A percentile compares a stretch with the other conserved stretches of the same genome.
These are phyloP conservation scores for Cladorrhinum samala DNA, from an alignment of 495 filamentous ascomycete species.

Conservation along the genomic window DNA sequence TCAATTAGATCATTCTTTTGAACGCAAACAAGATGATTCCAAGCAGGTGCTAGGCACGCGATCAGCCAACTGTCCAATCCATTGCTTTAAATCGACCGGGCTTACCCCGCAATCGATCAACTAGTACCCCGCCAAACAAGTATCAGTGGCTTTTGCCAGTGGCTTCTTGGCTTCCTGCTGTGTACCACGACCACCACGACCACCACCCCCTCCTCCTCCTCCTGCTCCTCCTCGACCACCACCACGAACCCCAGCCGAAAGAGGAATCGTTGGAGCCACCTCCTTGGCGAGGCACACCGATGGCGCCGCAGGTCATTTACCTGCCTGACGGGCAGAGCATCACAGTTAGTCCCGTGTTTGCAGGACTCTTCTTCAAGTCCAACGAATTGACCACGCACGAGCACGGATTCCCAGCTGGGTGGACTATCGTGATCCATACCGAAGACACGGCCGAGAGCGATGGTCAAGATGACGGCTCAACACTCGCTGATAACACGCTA, in stretches of 20 bases:
- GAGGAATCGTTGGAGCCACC: too few relatives aligned
- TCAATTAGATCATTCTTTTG: not conserved
- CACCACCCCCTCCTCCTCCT: too few relatives aligned
- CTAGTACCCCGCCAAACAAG: not conserved
- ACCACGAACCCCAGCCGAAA: too few relatives aligned
- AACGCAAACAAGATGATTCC: not conserved
- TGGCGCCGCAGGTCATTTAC: constrained; percentile 46
- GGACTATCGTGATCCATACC: constrained; percentile 78
- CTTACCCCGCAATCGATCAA: constrained; percentile 2
- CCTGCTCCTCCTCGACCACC: too few relatives aligned
- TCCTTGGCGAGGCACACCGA: constrained; percentile 8
- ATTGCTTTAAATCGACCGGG: not conserved
- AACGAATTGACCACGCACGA: constrained; percentile 64
- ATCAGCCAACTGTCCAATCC: not conserved
- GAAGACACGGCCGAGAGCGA: constrained; percentile 33
- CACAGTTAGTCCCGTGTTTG: constrained; percentile 76
- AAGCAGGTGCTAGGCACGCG: too few relatives aligned
- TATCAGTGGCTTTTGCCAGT: not conserved
- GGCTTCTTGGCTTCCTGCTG: not conserved
- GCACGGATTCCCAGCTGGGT: constrained; percentile 72
- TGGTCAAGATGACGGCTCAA: not conserved
- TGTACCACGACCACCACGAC: not conserved
- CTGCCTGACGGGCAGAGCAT: constrained; percentile 84
- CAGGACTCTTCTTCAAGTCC: constrained; percentile 79
- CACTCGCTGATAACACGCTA: too few relatives aligned